Conservation (phyloP, 768 basidiomycete species). For the Polyporus arcularius region DNA sequence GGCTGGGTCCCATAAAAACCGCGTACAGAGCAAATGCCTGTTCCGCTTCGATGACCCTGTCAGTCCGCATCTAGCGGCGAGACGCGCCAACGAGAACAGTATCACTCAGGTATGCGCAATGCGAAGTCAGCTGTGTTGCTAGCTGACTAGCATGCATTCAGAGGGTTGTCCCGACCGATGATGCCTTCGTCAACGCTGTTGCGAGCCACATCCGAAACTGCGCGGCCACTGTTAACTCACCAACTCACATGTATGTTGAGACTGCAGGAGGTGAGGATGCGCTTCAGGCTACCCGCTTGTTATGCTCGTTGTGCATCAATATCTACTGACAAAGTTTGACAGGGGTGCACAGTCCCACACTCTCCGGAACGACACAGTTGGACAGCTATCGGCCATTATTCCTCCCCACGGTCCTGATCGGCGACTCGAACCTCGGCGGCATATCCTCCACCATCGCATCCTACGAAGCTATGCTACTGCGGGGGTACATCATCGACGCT, state of each 20-base stretch:
- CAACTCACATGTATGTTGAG: slow-evolving; percentile 79
- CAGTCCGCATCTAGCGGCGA: slow-evolving; percentile 88
- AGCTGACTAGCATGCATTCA: slow-evolving; percentile 14
- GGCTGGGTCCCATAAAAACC: slow-evolving; percentile 39
- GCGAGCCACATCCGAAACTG: slow-evolving; percentile 60
- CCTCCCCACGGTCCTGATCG: slow-evolving; percentile 85
- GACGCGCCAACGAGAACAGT: slow-evolving; percentile 40
- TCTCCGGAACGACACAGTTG: slow-evolving; percentile 80
- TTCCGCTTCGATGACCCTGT: slow-evolving; percentile 88
- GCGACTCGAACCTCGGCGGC: slow-evolving; percentile 88
- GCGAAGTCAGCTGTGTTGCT: background rate
- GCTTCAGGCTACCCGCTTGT: background rate
- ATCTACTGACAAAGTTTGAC: background rate
- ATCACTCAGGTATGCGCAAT: slow-evolving; percentile 29
- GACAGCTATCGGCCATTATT: slow-evolving; percentile 86
- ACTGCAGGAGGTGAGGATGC: slow-evolving; percentile 90
- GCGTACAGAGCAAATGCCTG: slow-evolving; percentile 67
- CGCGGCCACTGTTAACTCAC: slow-evolving; percentile 36
- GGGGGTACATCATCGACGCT: slow-evolving; percentile 87
- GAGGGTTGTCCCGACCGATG: slow-evolving; percentile 57
- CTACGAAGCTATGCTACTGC: slow-evolving; percentile 87
- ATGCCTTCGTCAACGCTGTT: slow-evolving; percentile 64
- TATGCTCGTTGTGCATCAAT: background rate
- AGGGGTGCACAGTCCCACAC: slow-evolving; percentile 92
- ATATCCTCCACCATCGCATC: slow-evolving; percentile 92